phyloP scores from a whole-genome alignment of 1,284 basidiomycete species.

The Farysia itapuensis region DNA sequence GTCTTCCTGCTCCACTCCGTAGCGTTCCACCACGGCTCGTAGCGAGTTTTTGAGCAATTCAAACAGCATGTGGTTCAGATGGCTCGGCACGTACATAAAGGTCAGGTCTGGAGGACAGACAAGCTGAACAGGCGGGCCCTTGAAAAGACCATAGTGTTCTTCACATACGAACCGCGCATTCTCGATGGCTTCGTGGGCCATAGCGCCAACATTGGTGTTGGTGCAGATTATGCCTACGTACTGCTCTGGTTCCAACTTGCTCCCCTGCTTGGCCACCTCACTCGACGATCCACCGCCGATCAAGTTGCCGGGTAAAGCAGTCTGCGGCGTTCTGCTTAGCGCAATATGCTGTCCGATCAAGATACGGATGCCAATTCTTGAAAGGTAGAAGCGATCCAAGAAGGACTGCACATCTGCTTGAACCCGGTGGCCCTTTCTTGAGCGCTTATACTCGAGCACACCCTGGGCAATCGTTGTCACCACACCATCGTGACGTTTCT shows the following conservation, averaged over 20 bases:
- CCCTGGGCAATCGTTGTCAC: slow-evolving; percentile 90
- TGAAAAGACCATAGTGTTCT: slow-evolving; percentile 87
- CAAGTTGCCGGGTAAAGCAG: slow-evolving; percentile 19
- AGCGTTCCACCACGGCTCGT: slow-evolving; percentile 91
- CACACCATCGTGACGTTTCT: slow-evolving; percentile 92
- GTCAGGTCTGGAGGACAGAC: slow-evolving; percentile 85
- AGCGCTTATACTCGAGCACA: slow-evolving; percentile 68
- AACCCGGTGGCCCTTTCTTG: slow-evolving; percentile 62
- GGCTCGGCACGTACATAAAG: slow-evolving; percentile 95
- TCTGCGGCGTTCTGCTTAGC: slow-evolving; percentile 43
- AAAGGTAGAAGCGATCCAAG: slow-evolving; percentile 96
- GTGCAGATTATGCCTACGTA: slow-evolving; percentile 99
- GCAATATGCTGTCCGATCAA: slow-evolving; percentile 60
- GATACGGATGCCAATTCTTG: slow-evolving; percentile 72
- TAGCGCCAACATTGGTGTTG: slow-evolving; percentile 66
- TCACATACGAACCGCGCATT: slow-evolving; percentile 98
- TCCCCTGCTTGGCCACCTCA: slow-evolving; percentile 7
- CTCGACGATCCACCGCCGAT: slow-evolving; percentile 20
- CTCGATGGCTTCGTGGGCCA: slow-evolving; percentile 87
- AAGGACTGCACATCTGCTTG: slow-evolving; percentile 90
- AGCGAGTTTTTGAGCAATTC: slow-evolving; percentile 99
- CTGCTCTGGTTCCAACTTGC: slow-evolving; percentile 62
- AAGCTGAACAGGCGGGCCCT: slow-evolving; percentile 91
- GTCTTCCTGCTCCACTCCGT: slow-evolving; percentile 78
- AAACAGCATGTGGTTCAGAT: slow-evolving; percentile 85